These are phyloP conservation scores for Eremochloa ophiuroides DNA, from an alignment of 176 grass and related monocot species.

Conservation along the genomic window DNA sequence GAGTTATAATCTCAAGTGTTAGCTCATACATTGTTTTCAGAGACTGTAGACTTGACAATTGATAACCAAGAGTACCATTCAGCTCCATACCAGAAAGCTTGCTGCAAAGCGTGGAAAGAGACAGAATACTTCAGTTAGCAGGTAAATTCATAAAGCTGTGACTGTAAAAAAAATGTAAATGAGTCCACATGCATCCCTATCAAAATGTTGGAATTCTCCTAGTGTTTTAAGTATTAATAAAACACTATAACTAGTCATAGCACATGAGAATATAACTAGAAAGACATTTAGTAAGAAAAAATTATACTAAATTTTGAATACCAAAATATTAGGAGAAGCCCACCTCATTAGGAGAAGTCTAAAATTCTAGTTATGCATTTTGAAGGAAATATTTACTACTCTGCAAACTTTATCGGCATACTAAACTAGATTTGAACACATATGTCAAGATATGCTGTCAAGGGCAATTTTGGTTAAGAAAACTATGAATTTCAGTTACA, in stretches of 20 bases:
- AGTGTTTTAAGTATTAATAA: too few species aligned
- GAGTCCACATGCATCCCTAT: constrained; percentile 7
- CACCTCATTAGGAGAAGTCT: too few species aligned
- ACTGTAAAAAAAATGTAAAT: not conserved
- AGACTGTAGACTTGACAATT: constrained; percentile 56
- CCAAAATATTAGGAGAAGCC: too few species aligned
- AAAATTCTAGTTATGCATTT: too few species aligned
- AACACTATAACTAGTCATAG: too few species aligned
- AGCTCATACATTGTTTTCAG: constrained; percentile 75
- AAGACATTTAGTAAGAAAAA: too few species aligned
- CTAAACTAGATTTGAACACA: not conserved
- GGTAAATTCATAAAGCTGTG: not conserved
- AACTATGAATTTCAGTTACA: not conserved
- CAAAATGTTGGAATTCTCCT: too few species aligned
- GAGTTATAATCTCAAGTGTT: not conserved
- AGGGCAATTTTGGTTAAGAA: not conserved
- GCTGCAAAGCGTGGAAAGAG: constrained; percentile 44
- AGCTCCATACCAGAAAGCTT: constrained; percentile 74
- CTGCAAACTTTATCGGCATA: not conserved
- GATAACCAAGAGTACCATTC: constrained; percentile 83
- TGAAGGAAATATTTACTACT: constrained; percentile 3
- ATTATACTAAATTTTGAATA: too few species aligned
- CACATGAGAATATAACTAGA: too few species aligned
- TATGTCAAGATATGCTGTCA: not conserved
- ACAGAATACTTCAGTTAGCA: not conserved